A percentile compares a stretch with the other conserved stretches of the same genome.
These are phyloP conservation scores for sunflower (Helianthus annuus) DNA, from an alignment of 129 eudicot genomes.

Conservation along the genomic window HanXRQr2.0-SUNRISE NC_035448.2:104934421-104934920, in stretches of 20 bases:
- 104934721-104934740: slow-evolving; percentile 64
- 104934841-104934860: too few species aligned
- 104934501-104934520: slow-evolving; percentile 99
- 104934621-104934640: slow-evolving; percentile 78
- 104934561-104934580: slow-evolving; percentile 46
- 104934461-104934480: slow-evolving; percentile 77
- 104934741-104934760: not conserved
- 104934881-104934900: too few species aligned
- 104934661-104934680: slow-evolving; percentile 99
- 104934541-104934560: slow-evolving; percentile 35
- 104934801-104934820: too few species aligned
- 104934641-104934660: slow-evolving; percentile 89
- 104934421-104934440: slow-evolving; percentile 88
- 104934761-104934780: slow-evolving; percentile 11
- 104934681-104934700: slow-evolving; percentile 85
- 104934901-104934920: too few species aligned
- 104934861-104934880: too few species aligned
- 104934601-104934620: slow-evolving; percentile 99
- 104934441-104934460: slow-evolving; percentile 78
- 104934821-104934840: too few species aligned
- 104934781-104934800: slow-evolving; percentile 9
- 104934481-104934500: slow-evolving; percentile 80
- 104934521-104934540: slow-evolving; percentile 55
- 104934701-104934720: slow-evolving; percentile 76
- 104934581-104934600: slow-evolving; percentile 82